Conservation (phyloP, 192 early-diverging fungal genomes). For the Funneliformis mosseae region DNA sequence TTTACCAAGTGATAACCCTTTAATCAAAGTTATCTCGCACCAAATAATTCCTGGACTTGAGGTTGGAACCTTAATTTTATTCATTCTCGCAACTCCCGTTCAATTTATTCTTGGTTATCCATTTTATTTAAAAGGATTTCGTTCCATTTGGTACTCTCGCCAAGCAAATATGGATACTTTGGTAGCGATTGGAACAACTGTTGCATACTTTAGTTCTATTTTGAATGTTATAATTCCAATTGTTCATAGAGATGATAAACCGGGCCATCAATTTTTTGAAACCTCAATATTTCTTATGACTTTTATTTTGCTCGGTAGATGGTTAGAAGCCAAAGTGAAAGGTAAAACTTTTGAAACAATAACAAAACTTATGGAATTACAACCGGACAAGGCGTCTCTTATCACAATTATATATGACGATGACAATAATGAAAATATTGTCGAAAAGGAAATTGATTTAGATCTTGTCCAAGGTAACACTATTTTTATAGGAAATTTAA, state of each 20-base stretch:
- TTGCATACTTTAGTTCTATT: conserved; percentile 62
- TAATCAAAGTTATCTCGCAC: conserved; percentile 47
- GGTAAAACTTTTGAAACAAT: conserved; percentile 79
- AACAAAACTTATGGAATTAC: conserved; percentile 71
- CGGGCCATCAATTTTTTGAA: conserved; percentile 70
- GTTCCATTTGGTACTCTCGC: conserved; percentile 57
- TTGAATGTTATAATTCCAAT: conserved; percentile 30
- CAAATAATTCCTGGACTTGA: conserved; percentile 60
- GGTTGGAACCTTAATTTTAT: conserved; percentile 54
- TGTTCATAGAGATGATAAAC: conserved; percentile 17
- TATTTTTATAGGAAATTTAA: not conserved
- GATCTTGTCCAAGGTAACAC: conserved; percentile 60
- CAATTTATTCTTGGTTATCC: conserved; percentile 71
- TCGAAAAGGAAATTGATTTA: conserved; percentile 51
- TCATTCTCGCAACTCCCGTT: conserved; percentile 68
- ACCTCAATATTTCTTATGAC: conserved; percentile 75
- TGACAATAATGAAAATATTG: conserved; percentile 32
- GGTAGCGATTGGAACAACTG: conserved; percentile 72
- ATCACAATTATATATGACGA: conserved; percentile 41
- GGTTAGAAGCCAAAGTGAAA: conserved; percentile 77
- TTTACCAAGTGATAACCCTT: conserved; percentile 51
- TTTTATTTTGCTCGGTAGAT: conserved; percentile 83
- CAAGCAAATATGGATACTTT: conserved; percentile 83
- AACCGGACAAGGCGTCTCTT: conserved; percentile 70
- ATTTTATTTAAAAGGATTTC: conserved; percentile 70